Conservation (phyloP, 495 filamentous ascomycete genomes). For the Podospora tetraspora region DNA sequence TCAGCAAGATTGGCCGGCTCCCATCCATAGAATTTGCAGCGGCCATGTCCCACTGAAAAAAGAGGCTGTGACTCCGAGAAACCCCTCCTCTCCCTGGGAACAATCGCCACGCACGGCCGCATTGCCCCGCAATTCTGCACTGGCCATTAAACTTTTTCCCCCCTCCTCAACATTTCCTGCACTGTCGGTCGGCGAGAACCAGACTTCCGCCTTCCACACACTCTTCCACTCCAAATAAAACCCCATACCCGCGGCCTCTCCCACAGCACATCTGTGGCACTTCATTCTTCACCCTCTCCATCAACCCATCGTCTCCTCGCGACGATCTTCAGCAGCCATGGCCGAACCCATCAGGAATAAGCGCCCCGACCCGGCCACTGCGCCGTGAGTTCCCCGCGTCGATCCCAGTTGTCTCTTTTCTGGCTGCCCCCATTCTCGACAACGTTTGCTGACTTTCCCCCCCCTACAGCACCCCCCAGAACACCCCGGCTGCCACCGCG, state of each 20-base stretch:
- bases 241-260: not conserved
- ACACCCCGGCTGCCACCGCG: conserved; percentile 88
- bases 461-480: conserved; percentile 75
- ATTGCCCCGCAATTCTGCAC: conserved; percentile 31
- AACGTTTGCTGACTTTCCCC: conserved; percentile 28
- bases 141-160: conserved; percentile 26
- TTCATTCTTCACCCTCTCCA: conserved; percentile 2
- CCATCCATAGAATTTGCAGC: conserved; percentile 3
- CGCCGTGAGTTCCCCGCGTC: conserved; percentile 55
- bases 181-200: conserved; percentile 13
- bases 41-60: not conserved
- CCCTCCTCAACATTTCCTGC: conserved; percentile 32
- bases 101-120: conserved; percentile 11
- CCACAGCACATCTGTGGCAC: not conserved
- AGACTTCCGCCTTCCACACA: conserved; percentile 10
- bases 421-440: not conserved
- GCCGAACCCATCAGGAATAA: conserved; percentile 89
- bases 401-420: not conserved
- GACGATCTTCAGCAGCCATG: conserved; percentile 47
- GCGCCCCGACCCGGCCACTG: conserved; percentile 72
- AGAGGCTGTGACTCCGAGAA: not conserved
- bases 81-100: conserved; percentile 1
- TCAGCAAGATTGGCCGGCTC: not conserved
- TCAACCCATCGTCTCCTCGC: conserved; percentile 2
- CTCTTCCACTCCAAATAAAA: conserved; percentile 7